phyloP scores from a whole-genome alignment of 1,139 yeast genomes.

The Saccharomycopsis hybrid region DNA sequence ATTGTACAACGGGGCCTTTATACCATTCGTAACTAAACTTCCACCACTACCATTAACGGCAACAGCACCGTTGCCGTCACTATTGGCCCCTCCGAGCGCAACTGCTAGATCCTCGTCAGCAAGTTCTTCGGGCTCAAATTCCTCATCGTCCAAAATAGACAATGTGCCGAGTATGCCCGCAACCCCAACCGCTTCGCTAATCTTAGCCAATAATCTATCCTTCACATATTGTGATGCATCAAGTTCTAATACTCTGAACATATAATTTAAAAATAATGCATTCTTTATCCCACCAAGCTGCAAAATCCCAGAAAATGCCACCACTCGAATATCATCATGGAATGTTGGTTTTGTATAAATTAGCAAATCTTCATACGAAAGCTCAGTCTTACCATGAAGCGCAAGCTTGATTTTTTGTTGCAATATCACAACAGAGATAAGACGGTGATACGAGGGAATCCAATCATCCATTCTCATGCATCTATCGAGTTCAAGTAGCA shows the following conservation, averaged over 20 bases:
- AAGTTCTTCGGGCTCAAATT: conserved; percentile 33
- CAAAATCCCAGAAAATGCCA: conserved; percentile 66
- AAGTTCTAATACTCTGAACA: conserved; percentile 50
- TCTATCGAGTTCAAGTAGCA: conserved; percentile 60
- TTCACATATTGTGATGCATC: conserved; percentile 52
- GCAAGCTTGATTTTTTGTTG: conserved; percentile 57
- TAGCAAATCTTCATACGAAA: conserved; percentile 46
- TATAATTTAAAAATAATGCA: conserved; percentile 50
- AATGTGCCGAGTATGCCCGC: conserved; percentile 65
- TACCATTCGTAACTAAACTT: too few relatives aligned
- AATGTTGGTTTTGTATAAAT: conserved; percentile 45
- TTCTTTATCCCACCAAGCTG: conserved; percentile 74
- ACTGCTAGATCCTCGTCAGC: not conserved
- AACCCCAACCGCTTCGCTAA: conserved; percentile 50
- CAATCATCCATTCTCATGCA: conserved; percentile 78
- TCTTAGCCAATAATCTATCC: conserved; percentile 40
- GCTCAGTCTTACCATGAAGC: conserved; percentile 46
- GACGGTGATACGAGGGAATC: conserved; percentile 68
- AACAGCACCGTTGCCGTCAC: too few relatives aligned
- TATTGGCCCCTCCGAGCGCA: not conserved
- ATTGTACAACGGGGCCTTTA: too few relatives aligned
- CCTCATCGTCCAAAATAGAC: conserved; percentile 51
- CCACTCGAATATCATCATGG: conserved; percentile 50
- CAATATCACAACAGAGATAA: conserved; percentile 52
- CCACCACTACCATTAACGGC: conserved; percentile 25